Percentiles rank a stretch among this genome's conserved stretches.
Evolutionary conservation across 2,329 filamentous ascomycete genomes (phyloP).

Genomic region (Fusarium sp.): DNA sequence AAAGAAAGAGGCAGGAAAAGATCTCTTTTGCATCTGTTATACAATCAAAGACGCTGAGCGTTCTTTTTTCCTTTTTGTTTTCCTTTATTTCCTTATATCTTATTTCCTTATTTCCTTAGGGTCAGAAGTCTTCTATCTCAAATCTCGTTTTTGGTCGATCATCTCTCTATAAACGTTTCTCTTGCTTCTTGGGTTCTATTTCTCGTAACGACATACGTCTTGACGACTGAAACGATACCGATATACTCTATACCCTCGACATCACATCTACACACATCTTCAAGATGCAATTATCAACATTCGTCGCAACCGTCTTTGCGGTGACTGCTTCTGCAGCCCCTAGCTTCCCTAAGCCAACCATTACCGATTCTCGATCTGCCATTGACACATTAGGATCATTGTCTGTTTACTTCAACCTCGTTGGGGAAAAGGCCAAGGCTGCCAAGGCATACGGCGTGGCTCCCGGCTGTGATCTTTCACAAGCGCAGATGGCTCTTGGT

Average conservation of each 20-base stretch:
- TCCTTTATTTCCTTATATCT: constrained; percentile 40
- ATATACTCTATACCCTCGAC: constrained; percentile 7
- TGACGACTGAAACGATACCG: constrained; percentile 34
- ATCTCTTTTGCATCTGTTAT: constrained; percentile 36
- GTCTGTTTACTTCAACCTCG: constrained; percentile 70
- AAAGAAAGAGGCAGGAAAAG: constrained; percentile 37
- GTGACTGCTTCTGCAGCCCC: constrained; percentile 62
- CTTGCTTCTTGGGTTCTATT: constrained; percentile 26
- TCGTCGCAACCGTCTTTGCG: constrained; percentile 60
- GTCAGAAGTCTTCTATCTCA: constrained; percentile 18
- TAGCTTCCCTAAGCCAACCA: constrained; percentile 53
- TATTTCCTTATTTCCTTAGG: constrained; percentile 44
- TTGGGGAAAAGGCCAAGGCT: constrained; percentile 67
- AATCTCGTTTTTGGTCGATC: constrained; percentile 25
- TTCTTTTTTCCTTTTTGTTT: constrained; percentile 30
- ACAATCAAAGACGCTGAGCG: constrained; percentile 40
- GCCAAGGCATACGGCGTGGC: constrained; percentile 56
- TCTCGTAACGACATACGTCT: constrained; percentile 31
- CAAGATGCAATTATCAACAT: constrained; percentile 64
- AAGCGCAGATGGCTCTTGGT: constrained; percentile 64
- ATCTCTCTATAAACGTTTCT: constrained; percentile 19
- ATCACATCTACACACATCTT: constrained; percentile 21
- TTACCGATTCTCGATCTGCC: constrained; percentile 54
- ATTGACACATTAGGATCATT: constrained; percentile 59
- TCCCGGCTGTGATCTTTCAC: constrained; percentile 67